These are phyloP conservation scores for Tetraselmis striata DNA, from an alignment of 139 green algal genomes.

Conservation along the genomic window DNA sequence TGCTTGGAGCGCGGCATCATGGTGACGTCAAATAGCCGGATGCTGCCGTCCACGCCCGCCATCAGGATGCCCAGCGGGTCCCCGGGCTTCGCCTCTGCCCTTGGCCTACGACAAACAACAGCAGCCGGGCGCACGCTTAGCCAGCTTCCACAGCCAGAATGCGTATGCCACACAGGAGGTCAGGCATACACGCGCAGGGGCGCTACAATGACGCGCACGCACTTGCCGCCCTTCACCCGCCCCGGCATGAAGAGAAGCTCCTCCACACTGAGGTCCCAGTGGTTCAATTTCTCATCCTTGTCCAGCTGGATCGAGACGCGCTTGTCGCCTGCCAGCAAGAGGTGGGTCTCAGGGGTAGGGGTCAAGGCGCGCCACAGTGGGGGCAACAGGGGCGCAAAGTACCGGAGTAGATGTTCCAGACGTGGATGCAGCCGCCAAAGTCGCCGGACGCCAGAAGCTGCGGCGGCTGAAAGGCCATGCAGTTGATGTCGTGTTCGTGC, in stretches of 20 bases:
- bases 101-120: no score
- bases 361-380: no score
- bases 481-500: conserved; percentile 63
- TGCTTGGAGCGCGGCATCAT: neutral
- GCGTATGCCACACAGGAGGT: no score
- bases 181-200: no score
- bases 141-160: no score
- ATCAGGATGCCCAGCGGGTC: neutral
- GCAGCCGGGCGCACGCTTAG: no score
- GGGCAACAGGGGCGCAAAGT: conserved; percentile 22
- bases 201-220: no score
- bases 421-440: conserved; percentile 64
- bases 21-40: neutral
- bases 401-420: conserved; percentile 67
- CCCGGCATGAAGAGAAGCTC: neutral
- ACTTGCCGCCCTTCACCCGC: neutral
- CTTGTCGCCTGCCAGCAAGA: neutral
- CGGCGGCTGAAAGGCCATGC: conserved; percentile 36
- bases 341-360: no score
- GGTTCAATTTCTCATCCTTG: neutral
- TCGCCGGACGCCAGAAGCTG: conserved; percentile 52
- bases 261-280: neutral
- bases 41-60: neutral
- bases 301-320: neutral
- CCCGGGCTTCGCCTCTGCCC: neutral